phyloP scores from a whole-genome alignment of 805 yeast species.

The Lachancea lanzarotensis region DNA sequence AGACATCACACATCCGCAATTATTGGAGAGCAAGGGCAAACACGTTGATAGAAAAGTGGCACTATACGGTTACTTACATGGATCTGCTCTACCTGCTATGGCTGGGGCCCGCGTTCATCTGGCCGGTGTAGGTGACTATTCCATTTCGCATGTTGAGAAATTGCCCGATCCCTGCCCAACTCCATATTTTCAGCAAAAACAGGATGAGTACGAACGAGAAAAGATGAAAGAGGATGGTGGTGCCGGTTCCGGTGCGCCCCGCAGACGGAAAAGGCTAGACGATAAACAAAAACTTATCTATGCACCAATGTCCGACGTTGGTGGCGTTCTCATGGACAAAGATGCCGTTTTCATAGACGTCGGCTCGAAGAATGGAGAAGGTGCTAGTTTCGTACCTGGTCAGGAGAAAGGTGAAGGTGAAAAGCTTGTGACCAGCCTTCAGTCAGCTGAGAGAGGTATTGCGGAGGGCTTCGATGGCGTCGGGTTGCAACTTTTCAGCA shows the following conservation, averaged over 20 bases:
- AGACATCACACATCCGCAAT: slow-evolving; percentile 88
- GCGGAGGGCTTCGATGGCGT: slow-evolving; percentile 55
- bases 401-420: slow-evolving; percentile 81
- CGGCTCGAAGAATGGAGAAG: slow-evolving; percentile 35
- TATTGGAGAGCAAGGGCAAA: slow-evolving; percentile 60
- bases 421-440: slow-evolving; percentile 73
- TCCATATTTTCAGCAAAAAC: slow-evolving; percentile 79
- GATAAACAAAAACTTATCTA: slow-evolving; percentile 91
- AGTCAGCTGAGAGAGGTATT: slow-evolving; percentile 56
- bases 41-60: slow-evolving; percentile 88
- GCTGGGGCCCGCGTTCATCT: slow-evolving; percentile 75
- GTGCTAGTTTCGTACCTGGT: slow-evolving; percentile 48
- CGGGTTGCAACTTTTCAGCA: slow-evolving; percentile 70
- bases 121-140: slow-evolving; percentile 91
- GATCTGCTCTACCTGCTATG: slow-evolving; percentile 68
- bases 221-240: slow-evolving; percentile 57
- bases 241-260: slow-evolving; percentile 50
- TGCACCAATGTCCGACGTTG: slow-evolving; percentile 99
- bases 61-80: slow-evolving; percentile 89
- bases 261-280: slow-evolving; percentile 86
- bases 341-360: slow-evolving; percentile 91
- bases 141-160: slow-evolving; percentile 70
- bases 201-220: slow-evolving; percentile 77
- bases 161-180: slow-evolving; percentile 99
- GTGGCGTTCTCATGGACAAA: slow-evolving; percentile 93